Evolutionary conservation across 495 filamentous ascomycete species (phyloP), one percentile per base, ranked within the genome.

Genomic region (Daldinia vernicosa): DNA sequence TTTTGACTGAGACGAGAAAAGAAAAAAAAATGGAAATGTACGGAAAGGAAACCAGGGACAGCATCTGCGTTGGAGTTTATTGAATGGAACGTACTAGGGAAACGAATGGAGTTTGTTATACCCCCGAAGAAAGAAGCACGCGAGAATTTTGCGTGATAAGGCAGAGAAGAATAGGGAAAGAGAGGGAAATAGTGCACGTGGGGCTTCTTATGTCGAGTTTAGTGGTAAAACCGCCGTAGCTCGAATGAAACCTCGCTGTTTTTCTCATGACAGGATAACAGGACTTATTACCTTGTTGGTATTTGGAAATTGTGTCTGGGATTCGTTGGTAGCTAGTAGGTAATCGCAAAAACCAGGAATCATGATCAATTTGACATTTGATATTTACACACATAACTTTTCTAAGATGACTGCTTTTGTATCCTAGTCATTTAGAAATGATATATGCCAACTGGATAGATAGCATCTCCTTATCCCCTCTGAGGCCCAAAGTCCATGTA

Each of bases 21-120:
- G 22, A 43, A 59, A n/a, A 68, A 39, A 56, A 37, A 28, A 61
- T 9, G 24, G 56, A 39, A 28, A 43, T 60, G 51, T 58, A 67
- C 59, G 63, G 52, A 47, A 47, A 22, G 43, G 43, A 24, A 47
- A 71, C 47, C 28, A 71, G 53, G 64, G 70, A 68, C 60, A 68
- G 70, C 65, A 72, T 72, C 27, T 64, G 60, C 51, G 70, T 61
- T 64, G 70, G 70, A 72, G 70, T 72, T 72, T 37, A 60, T 60
- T 56, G 55, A 64, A 50, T 65, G 56, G 55, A 22, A 70, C 55
- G 50, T 62, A 63, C 53, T 40, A 57, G 60, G 50, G 60, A 61
- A 65, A 61, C 39, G 60, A 67, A 65, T 63, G 70, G 70, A 72
- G 70, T 72, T 72, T 72, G 70, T 69, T 72, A 72, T 72, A 72